phyloP scores from a whole-genome alignment of 2,329 filamentous ascomycete genomes.

The Rutstroemia sp. region DNA sequence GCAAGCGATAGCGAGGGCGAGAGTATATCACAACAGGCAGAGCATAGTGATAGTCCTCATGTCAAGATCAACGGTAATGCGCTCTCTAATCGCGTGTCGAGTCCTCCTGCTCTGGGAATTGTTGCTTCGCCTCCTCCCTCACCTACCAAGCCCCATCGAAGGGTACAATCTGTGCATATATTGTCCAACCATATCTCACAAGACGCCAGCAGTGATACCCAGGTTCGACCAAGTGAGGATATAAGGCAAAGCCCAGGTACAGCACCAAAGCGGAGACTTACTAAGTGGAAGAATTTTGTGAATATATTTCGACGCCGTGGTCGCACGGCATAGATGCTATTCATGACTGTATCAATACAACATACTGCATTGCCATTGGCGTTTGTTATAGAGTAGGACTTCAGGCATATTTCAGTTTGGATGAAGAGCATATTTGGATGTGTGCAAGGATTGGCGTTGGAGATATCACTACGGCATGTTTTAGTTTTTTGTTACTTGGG shows the following conservation, averaged over 20 bases:
- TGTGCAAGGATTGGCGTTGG: constrained; percentile 4
- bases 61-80: background rate
- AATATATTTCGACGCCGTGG: constrained; percentile 22
- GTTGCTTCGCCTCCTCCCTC: constrained; percentile 15
- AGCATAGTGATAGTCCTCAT: background rate
- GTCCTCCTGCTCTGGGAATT: constrained; percentile 17
- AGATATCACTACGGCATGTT: constrained; percentile 9
- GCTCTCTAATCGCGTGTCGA: constrained; percentile 6
- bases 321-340: background rate
- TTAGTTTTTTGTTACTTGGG: background rate
- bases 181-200: constrained; percentile 9
- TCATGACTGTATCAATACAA: constrained; percentile 1
- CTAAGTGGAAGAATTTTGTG: constrained; percentile 24
- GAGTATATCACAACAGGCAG: constrained; percentile 7
- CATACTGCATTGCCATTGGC: background rate
- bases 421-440: constrained; percentile 1
- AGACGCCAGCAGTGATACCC: background rate
- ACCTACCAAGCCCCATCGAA: constrained; percentile 17
- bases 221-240: background rate
- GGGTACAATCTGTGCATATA: constrained; percentile 21
- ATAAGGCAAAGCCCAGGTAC: constrained; percentile 1
- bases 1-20: constrained; percentile 26
- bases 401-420: constrained; percentile 2
- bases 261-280: constrained; percentile 15
- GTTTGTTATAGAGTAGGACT: constrained; percentile 2